Evolutionary conservation across 2,329 filamentous ascomycete species (phyloP), one percentile per base, ranked within the genome.

Genomic region (Phialocephala subalpina): DNA sequence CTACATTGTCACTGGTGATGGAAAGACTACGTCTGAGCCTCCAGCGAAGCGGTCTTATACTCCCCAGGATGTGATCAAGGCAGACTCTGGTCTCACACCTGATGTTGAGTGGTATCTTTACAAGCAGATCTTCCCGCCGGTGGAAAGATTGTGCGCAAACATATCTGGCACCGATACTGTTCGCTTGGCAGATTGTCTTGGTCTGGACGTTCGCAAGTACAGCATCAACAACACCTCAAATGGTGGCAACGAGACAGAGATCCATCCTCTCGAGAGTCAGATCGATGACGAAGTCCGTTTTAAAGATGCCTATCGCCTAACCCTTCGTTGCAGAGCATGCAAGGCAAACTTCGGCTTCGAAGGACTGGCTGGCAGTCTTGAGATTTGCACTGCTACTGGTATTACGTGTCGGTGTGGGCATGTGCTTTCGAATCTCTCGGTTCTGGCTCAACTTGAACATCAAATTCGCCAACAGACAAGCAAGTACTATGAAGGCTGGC

Each of bases 91-190:
- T 0, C 85, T 99, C 7, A 86, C 90, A 65, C 93, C 94, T 1
- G 96, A 99, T 75, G 87, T 97, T n/a, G 96, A 99, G 77, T 98
- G 94, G 87, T 99, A 99, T 78, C 88, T 99, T 45, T 91, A 93
- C 82, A 99, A 99, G 83, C 96, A 99, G 79, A 97, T 99, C 66
- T 93, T 99, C 80, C 96, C 96, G 12, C 96, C 96, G 0, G 96
- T 99, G 29, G 96, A 99, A 81, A 93, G 96, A 85, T 89, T 99
- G 25, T 99, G 96, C 77, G 96, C 95, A 67, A 97, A 97, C 67
- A 97, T 99, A 74, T 88, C 88, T 16, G 96, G 96, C 66, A 99
- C 96, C 1, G 97, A 97, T 69, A 92, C 95, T 8, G 88, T 93
- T 1, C 90, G 94, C 70, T 86, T 99, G 11, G 96, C 96, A 1